These are phyloP conservation scores for Aureobasidium uvarum DNA, from an alignment of 2,329 filamentous ascomycete species.

Conservation along the genomic window DNA sequence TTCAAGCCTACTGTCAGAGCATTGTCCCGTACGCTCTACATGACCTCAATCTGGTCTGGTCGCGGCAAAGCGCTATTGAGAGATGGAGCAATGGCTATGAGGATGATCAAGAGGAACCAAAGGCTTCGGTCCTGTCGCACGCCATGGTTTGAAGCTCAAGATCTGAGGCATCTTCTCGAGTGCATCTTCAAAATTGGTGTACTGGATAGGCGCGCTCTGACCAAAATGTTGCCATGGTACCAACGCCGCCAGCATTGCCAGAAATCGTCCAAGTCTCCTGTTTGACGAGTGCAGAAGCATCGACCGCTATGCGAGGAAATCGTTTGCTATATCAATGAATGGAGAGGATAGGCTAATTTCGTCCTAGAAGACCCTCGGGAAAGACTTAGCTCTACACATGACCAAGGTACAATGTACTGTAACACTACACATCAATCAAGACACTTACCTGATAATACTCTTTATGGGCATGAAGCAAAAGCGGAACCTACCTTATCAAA, in stretches of 20 bases:
- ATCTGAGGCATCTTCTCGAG: not conserved
- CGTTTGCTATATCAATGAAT: not conserved
- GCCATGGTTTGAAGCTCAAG: not conserved
- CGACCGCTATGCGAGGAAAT: no score
- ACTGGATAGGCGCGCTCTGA: not conserved
- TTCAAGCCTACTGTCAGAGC: no score
- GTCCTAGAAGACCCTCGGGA: not conserved
- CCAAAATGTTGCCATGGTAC: slow-evolving; percentile 1
- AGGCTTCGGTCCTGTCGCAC: not conserved
- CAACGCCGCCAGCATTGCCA: not conserved
- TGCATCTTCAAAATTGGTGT: not conserved
- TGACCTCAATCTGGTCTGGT: not conserved
- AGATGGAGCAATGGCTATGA: no score
- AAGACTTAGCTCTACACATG: not conserved
- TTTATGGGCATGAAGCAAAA: not conserved
- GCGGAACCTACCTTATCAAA: not conserved
- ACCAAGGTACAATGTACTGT: not conserved
- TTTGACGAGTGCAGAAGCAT: not conserved
- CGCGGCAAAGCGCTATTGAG: not conserved
- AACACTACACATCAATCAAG: not conserved
- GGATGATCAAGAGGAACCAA: not conserved
- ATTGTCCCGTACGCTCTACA: no score
- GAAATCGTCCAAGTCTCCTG: not conserved
- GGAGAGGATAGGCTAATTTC: not conserved
- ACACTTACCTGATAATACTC: not conserved